phyloP scores from a whole-genome alignment of 306 rosid species.

The Medicago lupulina region DNA sequence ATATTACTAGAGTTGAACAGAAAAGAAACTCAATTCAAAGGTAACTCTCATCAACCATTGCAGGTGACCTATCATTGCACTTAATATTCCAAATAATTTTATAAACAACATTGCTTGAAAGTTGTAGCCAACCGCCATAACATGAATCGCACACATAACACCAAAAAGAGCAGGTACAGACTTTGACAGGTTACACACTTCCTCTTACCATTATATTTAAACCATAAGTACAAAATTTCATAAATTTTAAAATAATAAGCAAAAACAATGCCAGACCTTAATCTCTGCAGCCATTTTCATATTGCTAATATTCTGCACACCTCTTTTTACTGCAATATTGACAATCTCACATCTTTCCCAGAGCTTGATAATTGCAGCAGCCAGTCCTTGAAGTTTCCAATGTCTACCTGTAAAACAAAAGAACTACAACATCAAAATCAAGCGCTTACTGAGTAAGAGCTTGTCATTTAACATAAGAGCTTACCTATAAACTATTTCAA shows the following conservation, averaged over 20 bases:
- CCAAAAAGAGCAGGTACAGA: slow-evolving; percentile 18
- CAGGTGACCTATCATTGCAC: slow-evolving; percentile 9
- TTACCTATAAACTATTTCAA: neutral
- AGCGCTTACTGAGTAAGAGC: neutral
- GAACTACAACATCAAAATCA: slow-evolving; percentile 22
- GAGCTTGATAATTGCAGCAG: slow-evolving; percentile 75
- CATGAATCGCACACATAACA: neutral
- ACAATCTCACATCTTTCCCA: slow-evolving; percentile 97
- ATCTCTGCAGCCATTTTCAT: slow-evolving; percentile 89
- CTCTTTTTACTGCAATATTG: slow-evolving; percentile 92
- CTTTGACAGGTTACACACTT: slow-evolving; percentile 7
- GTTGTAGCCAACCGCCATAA: slow-evolving; percentile 11
- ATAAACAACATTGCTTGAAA: neutral
- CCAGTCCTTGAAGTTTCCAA: slow-evolving; percentile 86
- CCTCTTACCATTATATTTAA: slow-evolving; percentile 34
- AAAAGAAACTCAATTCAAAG: neutral
- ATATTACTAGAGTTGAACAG: neutral
- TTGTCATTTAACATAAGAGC: neutral
- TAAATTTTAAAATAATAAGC: slow-evolving; percentile 7
- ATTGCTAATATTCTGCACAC: slow-evolving; percentile 82
- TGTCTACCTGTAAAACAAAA: slow-evolving; percentile 69
- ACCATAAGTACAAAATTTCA: slow-evolving; percentile 32
- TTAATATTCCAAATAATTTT: slow-evolving; percentile 33
- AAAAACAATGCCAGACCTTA: slow-evolving; percentile 56
- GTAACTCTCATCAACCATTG: slow-evolving; percentile 1